A percentile compares a stretch with the other conserved stretches of the same genome.
Conservation (phyloP, 495 filamentous ascomycete genomes). For the Lindgomyces ingoldianus region DNA sequence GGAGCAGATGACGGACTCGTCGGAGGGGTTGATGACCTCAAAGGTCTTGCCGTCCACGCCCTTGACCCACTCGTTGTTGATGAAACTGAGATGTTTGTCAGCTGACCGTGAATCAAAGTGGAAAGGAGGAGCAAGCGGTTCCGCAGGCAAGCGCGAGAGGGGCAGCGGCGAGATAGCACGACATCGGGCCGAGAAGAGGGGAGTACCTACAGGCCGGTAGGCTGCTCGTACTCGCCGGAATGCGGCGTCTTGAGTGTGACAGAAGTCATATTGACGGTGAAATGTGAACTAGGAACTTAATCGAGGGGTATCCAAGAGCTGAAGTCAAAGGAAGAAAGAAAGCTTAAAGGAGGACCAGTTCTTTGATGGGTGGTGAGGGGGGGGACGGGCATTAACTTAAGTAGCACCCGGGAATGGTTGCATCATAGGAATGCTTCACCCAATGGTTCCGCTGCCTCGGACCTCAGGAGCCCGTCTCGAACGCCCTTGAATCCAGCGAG, state of each 20-base stretch:
- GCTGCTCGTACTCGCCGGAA: conserved; percentile 78
- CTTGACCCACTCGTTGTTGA: conserved; percentile 96
- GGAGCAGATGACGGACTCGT: conserved; percentile 69
- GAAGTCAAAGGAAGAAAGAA: not conserved
- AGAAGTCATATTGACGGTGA: conserved; percentile 36
- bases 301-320: not conserved
- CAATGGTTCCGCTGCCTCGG: conserved; percentile 16
- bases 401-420: conserved; percentile 11
- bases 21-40: conserved; percentile 68
- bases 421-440: too few species aligned
- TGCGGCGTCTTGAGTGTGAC: conserved; percentile 65
- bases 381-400: conserved; percentile 2
- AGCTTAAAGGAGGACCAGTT: too few species aligned
- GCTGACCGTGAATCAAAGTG: conserved; percentile 2
- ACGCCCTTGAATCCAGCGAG: not conserved
- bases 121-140: not conserved
- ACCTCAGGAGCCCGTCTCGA: conserved; percentile 18
- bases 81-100: conserved; percentile 66
- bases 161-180: not conserved
- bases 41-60: conserved; percentile 78
- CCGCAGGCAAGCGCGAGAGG: not conserved
- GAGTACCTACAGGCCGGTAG: conserved; percentile 79
- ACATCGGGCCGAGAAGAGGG: conserved; percentile 5
- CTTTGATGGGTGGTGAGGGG: too few species aligned
- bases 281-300: not conserved